These are phyloP conservation scores for Punica granatum DNA, from an alignment of 345 rosid species.

Conservation along the genomic window DNA sequence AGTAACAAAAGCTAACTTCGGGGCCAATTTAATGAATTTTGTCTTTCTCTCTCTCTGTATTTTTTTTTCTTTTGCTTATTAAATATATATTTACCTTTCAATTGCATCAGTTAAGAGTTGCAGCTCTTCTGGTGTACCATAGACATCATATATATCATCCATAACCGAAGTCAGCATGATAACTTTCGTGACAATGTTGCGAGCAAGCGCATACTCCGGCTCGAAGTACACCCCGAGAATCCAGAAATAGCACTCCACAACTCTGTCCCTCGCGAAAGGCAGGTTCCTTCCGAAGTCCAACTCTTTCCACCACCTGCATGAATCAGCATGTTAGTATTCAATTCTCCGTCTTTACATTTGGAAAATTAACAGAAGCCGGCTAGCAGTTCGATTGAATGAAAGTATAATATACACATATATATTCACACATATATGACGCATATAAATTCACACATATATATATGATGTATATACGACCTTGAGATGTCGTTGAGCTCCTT, in stretches of 20 bases:
- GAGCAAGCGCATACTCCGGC: not conserved
- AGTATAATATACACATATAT: no score
- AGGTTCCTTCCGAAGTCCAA: conserved; percentile 7
- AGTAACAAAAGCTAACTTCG: no score
- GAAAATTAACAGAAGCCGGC: no score
- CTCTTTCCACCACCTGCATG: conserved; percentile 17
- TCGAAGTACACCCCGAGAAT: not conserved
- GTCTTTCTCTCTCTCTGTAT: no score
- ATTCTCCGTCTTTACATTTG: no score
- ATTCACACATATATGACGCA: no score
- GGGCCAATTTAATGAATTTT: no score
- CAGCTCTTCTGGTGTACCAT: conserved; percentile 13
- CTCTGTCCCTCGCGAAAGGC: conserved; percentile 12
- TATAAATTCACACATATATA: no score
- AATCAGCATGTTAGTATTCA: no score
- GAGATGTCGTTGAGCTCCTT: conserved; percentile 10
- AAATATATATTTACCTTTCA: conserved; percentile 8
- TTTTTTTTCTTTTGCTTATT: no score
- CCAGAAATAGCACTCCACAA: conserved; percentile 13
- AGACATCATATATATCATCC: conserved; percentile 18
- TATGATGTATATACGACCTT: not conserved
- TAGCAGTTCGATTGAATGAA: no score
- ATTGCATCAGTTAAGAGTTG: conserved; percentile 4
- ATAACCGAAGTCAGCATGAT: conserved; percentile 1
- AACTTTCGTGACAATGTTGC: conserved; percentile 6